Evolutionary conservation across 768 basidiomycete species (phyloP).

Genomic region (Hygrophoropsis aurantiaca): DNA sequence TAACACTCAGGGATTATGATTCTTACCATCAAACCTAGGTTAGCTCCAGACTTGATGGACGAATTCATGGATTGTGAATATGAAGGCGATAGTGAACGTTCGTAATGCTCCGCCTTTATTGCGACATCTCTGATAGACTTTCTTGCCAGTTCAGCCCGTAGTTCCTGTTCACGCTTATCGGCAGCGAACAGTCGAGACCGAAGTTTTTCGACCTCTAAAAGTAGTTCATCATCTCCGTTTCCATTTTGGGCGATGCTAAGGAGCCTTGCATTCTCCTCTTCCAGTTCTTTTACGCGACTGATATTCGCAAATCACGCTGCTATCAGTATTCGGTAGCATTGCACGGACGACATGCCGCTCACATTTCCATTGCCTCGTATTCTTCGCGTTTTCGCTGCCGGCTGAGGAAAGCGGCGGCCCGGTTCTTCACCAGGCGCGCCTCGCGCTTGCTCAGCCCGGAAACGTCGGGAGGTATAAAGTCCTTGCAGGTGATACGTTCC

Average conservation of each 20-base stretch:
- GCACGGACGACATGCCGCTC: constrained; percentile 38
- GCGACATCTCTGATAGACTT: constrained; percentile 32
- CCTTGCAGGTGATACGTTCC: constrained; percentile 62
- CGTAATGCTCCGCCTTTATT: constrained; percentile 61
- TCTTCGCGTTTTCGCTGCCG: constrained; percentile 91
- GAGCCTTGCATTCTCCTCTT: constrained; percentile 80
- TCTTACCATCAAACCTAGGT: constrained; percentile 70
- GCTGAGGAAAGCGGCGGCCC: constrained; percentile 89
- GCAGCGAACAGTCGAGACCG: constrained; percentile 63
- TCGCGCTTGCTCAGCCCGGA: constrained; percentile 87
- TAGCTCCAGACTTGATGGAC: constrained; percentile 61
- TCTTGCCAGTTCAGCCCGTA: constrained; percentile 59
- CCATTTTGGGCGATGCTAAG: constrained; percentile 54
- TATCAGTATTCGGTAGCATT: neutral
- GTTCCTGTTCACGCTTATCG: constrained; percentile 65
- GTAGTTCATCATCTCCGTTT: constrained; percentile 38
- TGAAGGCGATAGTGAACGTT: constrained; percentile 45
- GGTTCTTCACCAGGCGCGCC: constrained; percentile 88
- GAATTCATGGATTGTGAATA: constrained; percentile 34
- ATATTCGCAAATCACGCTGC: constrained; percentile 14
- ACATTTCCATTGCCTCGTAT: constrained; percentile 90
- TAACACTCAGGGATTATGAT: constrained; percentile 10
- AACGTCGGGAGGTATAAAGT: constrained; percentile 88
- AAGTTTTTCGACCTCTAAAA: constrained; percentile 66
- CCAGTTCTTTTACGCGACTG: constrained; percentile 82